A percentile compares a stretch with the other conserved stretches of the same genome.
phyloP scores from a whole-genome alignment of 75 land plant species.

The Picea glauca region DNA sequence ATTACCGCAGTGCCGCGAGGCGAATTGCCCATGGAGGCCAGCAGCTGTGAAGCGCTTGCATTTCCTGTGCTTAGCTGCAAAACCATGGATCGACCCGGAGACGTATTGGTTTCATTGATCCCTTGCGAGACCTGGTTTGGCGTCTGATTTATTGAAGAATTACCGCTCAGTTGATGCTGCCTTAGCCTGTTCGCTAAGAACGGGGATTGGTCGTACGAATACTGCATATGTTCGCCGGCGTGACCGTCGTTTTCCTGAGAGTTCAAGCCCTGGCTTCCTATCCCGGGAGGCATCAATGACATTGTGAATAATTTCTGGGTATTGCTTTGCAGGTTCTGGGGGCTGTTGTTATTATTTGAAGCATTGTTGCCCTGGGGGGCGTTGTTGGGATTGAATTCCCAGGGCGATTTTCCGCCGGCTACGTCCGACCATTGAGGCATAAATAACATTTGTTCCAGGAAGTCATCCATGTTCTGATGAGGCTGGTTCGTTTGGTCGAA shows the following conservation, averaged over 20 bases:
- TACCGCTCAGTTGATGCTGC: constrained; percentile 39
- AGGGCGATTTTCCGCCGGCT: constrained; percentile 3
- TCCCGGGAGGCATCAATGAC: constrained; percentile 12
- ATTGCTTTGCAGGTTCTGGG: background rate
- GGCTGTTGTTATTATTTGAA: background rate
- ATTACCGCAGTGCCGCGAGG: background rate
- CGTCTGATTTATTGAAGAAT: background rate
- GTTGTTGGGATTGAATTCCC: constrained; percentile 3
- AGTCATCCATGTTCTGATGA: constrained; percentile 28
- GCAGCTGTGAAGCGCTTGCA: background rate
- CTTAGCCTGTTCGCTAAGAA: constrained; percentile 28
- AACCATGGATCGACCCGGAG: constrained; percentile 12
- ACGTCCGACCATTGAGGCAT: constrained; percentile 25
- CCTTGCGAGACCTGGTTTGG: constrained; percentile 9
- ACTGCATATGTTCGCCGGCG: background rate
- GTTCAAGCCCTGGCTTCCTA: background rate
- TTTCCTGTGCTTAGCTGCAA: constrained; percentile 9
- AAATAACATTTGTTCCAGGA: constrained; percentile 59
- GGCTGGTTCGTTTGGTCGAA: background rate
- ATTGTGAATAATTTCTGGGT: constrained; percentile 15
- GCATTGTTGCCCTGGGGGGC: background rate
- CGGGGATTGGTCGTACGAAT: constrained; percentile 18
- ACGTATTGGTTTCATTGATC: background rate
- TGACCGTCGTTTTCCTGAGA: background rate
- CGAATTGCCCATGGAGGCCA: constrained; percentile 11